These are phyloP conservation scores for Suillus luteus DNA, from an alignment of 768 basidiomycete genomes.

Conservation along the genomic window DNA sequence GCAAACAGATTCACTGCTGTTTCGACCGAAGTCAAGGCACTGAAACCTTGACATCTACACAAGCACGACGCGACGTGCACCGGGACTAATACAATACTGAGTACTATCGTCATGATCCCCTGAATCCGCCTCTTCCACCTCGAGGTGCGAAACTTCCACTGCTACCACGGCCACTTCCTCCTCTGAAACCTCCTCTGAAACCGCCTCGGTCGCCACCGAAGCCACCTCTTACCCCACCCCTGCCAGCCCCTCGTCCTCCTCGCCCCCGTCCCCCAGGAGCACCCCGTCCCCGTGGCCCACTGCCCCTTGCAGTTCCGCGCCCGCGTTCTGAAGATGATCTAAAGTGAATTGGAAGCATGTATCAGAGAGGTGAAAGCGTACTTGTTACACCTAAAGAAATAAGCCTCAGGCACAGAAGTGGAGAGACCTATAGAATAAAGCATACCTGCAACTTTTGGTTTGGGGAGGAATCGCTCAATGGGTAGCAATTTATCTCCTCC, in stretches of 20 bases:
- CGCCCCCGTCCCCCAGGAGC: slow-evolving; percentile 35
- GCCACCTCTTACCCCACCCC: slow-evolving; percentile 40
- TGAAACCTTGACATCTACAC: slow-evolving; percentile 42
- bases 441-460: slow-evolving; percentile 84
- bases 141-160: slow-evolving; percentile 28
- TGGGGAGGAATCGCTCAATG: slow-evolving; percentile 94
- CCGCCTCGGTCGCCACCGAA: slow-evolving; percentile 42
- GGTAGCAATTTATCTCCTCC: slow-evolving; percentile 96
- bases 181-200: slow-evolving; percentile 49
- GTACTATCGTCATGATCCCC: slow-evolving; percentile 44
- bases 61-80: too few relatives aligned
- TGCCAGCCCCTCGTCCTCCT: slow-evolving; percentile 38
- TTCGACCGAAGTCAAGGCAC: slow-evolving; percentile 49
- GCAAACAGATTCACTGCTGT: slow-evolving; percentile 47
- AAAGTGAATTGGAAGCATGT: slow-evolving; percentile 26
- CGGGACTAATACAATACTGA: neutral
- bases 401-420: slow-evolving; percentile 9
- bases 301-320: slow-evolving; percentile 36
- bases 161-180: slow-evolving; percentile 42
- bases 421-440: slow-evolving; percentile 23
- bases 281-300: slow-evolving; percentile 30
- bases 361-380: slow-evolving; percentile 13
- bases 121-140: slow-evolving; percentile 45
- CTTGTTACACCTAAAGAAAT: slow-evolving; percentile 31
- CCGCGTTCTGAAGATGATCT: slow-evolving; percentile 46